Base-by-base conservation (phyloP, 2,329 filamentous ascomycete species). In the Colletotrichum cordylinicola region DNA sequence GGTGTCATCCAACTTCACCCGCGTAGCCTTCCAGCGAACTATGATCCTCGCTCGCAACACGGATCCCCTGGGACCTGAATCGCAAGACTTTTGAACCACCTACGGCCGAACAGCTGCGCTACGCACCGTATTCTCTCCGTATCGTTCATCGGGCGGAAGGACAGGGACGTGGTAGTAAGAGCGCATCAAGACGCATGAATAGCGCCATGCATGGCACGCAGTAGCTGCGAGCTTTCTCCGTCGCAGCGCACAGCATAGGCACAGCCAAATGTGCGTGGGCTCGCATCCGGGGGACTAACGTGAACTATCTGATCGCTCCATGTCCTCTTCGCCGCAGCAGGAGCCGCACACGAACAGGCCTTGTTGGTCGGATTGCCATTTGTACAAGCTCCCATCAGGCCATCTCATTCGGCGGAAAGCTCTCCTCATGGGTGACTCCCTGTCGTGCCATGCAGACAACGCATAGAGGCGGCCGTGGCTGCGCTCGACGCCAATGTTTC, bases 191-290 rank as follows among this genome's bases (percentile, higher is more conserved):
- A 58, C 56, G 73, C 73, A 75, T 75, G 64, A 73, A 75, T 72
- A 64, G 73, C 73, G 73, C 70, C 56, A 75, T 75, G 73, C 73
- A 75, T 64, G 73, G 64, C 69, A 37, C 43, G 24, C 70, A 68
- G 64, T 64, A 73, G 64, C 64, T 68, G 70, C 73, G 70, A 73
- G 73, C 73, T 58, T 64, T 64, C 56, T 39, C 64, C 64, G 48
- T 33, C 60, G 33, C 70, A 65, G 64, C 43, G 73, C 73, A 75
- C 73, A 75, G 58, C 70, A 75, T 73, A 62, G 56, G 48, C 39
- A 68, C 66, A 68, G 66, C 13, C 37, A 67, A 67, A 65, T 65
- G 73, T 62, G 70, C 73, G 66, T 73, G 65, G 33, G 64, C 70
- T 73, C 70, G 64, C 70, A 73, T 69, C 64, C 70, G 73, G 69